Percentiles rank a stretch among this genome's conserved stretches.
These are phyloP conservation scores for Penicillium sp. DNA, from an alignment of 2,329 filamentous ascomycete species.

Conservation along the genomic window DNA sequence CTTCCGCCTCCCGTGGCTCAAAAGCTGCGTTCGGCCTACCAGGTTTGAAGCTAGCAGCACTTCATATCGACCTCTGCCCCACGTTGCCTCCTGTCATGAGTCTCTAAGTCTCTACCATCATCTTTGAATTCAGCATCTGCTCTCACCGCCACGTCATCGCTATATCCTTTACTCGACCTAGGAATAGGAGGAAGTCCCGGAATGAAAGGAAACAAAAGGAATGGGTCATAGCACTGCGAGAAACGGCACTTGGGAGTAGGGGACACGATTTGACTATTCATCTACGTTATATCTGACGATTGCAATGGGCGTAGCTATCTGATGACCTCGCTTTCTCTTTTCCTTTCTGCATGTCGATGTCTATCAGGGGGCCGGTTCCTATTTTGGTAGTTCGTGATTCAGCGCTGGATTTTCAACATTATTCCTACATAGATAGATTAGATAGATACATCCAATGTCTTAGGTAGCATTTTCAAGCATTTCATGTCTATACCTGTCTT, in stretches of 20 bases:
- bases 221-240: conserved; percentile 14
- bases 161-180: conserved; percentile 7
- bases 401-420: conserved; percentile 7
- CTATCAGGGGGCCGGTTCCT: conserved; percentile 8
- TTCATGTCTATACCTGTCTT: no score
- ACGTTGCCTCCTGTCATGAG: neutral
- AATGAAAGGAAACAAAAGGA: conserved; percentile 1
- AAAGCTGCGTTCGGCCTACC: conserved; percentile 41
- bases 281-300: conserved; percentile 17
- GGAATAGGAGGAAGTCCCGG: conserved; percentile 11
- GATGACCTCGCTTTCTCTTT: conserved; percentile 8
- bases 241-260: conserved; percentile 5
- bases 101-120: neutral
- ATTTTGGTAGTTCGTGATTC: conserved; percentile 5
- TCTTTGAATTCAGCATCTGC: conserved; percentile 8
- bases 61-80: conserved; percentile 1
- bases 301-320: conserved; percentile 12
- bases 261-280: conserved; percentile 12
- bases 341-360: conserved; percentile 13
- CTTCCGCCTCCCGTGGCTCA: conserved; percentile 37
- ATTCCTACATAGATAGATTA: conserved; percentile 24
- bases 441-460: conserved; percentile 17
- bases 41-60: conserved; percentile 29
- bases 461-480: conserved; percentile 6
- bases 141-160: conserved; percentile 3